Evolutionary conservation across 345 rosid genomes (phyloP), one percentile per base, ranked within the genome.

Genomic region (Hibiscus mutabilis): DNA sequence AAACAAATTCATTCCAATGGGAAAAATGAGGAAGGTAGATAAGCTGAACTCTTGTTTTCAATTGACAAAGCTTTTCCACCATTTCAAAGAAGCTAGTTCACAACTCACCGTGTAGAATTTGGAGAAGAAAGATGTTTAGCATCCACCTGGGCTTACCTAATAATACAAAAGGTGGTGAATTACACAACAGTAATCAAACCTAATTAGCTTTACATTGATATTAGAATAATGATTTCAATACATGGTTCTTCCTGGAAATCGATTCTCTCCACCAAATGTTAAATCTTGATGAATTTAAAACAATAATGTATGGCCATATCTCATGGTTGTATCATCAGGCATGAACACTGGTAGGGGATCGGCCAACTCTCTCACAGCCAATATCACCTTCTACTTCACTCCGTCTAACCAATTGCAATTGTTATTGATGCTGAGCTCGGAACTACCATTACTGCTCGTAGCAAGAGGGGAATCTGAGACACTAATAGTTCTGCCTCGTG

Each of bases 391-490:
- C 96, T 21, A 82, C 71, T 76, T 86, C 97, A 14, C 70, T 83
- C 61, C 87, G 33, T 93, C 89, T 74, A 82, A 73, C 69, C 84
- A 87, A 51, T 82, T 72, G 21, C 91, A 88, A 66, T 86, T 35
- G 40, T 35, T 88, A 76, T 84, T 87, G 70, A 89, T 87, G 76
- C 97, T 92, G 69, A 90, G 74, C 82, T 95, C 99, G 1, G 99
- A 95, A 78, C 97, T 92, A 46, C 92, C 99, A 74, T 90, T 92
- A 75, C 99, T 95, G 84, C 97, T 95, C 15, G 97, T 90, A 44
- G 96, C 97, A 12, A 87, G 80, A 49, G 97, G 99, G 16, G 97
- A 95, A 76, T 89, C 99, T 16, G 90, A 81, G 13, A 86, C 88
- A 66, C 92, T 90, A 72, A 82, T 27, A 2, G 93, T 86, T 74